Evolutionary conservation across 2,329 filamentous ascomycete genomes (phyloP).

Genomic region (Talaromyces sp.): DNA sequence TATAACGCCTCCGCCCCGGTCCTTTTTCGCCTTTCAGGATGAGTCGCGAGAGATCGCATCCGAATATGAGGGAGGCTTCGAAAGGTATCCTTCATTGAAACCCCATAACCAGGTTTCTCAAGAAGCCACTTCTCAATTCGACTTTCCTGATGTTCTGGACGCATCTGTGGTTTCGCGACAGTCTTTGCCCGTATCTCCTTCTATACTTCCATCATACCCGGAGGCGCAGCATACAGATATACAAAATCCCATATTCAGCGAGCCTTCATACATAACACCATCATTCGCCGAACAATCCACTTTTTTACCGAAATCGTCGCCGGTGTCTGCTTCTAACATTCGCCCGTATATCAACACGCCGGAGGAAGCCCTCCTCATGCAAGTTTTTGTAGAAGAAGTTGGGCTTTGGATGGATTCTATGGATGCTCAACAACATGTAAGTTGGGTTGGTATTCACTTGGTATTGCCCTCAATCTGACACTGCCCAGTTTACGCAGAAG

Average conservation of each 20-base stretch:
- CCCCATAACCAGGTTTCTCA: constrained; percentile 27
- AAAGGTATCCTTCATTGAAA: constrained; percentile 61
- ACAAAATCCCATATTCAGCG: constrained; percentile 22
- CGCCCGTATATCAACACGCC: constrained; percentile 64
- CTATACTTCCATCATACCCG: constrained; percentile 43
- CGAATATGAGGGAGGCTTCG: constrained; percentile 75
- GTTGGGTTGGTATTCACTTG: constrained; percentile 14
- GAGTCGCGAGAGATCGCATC: constrained; percentile 87
- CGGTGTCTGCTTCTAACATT: constrained; percentile 39
- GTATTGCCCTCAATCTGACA: constrained; percentile 10
- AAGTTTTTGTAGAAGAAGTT: constrained; percentile 86
- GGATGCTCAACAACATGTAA: constrained; percentile 70
- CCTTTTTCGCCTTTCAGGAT: constrained; percentile 74
- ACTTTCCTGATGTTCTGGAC: constrained; percentile 25
- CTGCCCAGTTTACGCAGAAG: constrained; percentile 63
- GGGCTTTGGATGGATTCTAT: constrained; percentile 92
- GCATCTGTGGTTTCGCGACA: constrained; percentile 38
- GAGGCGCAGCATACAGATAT: constrained; percentile 35
- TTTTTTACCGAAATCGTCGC: constrained; percentile 33
- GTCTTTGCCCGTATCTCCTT: constrained; percentile 42
- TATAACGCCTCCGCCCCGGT: constrained; percentile 58
- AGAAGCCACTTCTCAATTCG: constrained; percentile 18
- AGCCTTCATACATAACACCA: constrained; percentile 17
- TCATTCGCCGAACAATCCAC: constrained; percentile 20
- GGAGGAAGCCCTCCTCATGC: constrained; percentile 83